Evolutionary conservation across 257 asterid species (phyloP).

Genomic region (Phtheirospermum japonicum): DNA sequence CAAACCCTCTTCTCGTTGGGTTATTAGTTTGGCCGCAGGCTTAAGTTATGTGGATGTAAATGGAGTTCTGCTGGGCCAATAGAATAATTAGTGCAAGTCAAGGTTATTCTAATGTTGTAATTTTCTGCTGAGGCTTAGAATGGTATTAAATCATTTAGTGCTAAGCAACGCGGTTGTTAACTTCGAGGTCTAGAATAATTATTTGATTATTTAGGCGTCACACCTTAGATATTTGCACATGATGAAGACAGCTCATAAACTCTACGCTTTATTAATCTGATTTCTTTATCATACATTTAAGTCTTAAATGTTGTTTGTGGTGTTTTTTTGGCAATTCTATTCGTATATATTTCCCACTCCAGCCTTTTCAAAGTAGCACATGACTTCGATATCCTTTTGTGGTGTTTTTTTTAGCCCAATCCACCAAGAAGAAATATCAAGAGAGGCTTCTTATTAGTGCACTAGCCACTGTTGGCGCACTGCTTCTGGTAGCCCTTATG

Average conservation of each 20-base stretch:
- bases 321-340: neutral
- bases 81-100: neutral
- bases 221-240: neutral
- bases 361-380: slow-evolving; percentile 14
- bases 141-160: neutral
- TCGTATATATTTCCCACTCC: no score
- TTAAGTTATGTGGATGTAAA: neutral
- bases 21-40: no score
- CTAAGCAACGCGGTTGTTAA: neutral
- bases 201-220: neutral
- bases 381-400: slow-evolving; percentile 21
- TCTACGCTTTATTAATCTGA: neutral
- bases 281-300: neutral
- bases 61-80: neutral
- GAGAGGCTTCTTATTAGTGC: slow-evolving; percentile 80
- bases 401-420: slow-evolving; percentile 41
- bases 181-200: neutral
- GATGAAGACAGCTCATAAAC: neutral
- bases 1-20: no score
- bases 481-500: slow-evolving; percentile 92
- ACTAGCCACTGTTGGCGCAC: slow-evolving; percentile 82
- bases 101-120: neutral
- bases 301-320: neutral
- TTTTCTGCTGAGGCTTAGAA: neutral
- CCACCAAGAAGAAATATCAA: slow-evolving; percentile 52